Percentiles rank a stretch among this genome's conserved stretches.
Evolutionary conservation across 2,329 filamentous ascomycete genomes (phyloP).

Genomic region (Domatiomyces globalis): DNA sequence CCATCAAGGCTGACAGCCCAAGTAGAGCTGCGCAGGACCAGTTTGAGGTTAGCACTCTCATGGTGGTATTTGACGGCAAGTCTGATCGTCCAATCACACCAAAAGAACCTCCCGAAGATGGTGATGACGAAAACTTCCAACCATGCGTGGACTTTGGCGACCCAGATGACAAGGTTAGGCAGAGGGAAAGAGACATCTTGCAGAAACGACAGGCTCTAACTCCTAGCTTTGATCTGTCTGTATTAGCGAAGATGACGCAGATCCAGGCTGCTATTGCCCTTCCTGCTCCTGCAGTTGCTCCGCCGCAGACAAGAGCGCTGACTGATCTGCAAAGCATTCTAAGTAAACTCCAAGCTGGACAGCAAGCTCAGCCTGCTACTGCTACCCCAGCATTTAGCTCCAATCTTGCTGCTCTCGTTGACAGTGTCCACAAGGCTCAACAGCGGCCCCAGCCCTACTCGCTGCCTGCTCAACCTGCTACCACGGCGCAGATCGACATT

Average conservation of each 20-base stretch:
- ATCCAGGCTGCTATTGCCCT: constrained; percentile 23
- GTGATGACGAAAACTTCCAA: constrained; percentile 26
- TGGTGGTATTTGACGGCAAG: constrained; percentile 34
- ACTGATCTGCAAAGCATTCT: constrained; percentile 24
- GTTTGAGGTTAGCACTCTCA: constrained; percentile 33
- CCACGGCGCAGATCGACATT: background rate
- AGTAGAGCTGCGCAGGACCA: constrained; percentile 33
- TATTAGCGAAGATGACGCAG: constrained; percentile 10
- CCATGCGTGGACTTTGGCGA: constrained; percentile 30
- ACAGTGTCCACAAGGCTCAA: background rate
- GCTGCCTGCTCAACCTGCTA: background rate
- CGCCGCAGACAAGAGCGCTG: constrained; percentile 16
- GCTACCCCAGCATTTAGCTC: constrained; percentile 1
- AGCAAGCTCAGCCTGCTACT: constrained; percentile 20
- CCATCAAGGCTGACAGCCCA: constrained; percentile 25
- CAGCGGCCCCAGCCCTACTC: background rate
- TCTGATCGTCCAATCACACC: constrained; percentile 34
- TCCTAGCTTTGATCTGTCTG: background rate
- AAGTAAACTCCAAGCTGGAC: constrained; percentile 19
- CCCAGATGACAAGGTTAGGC: constrained; percentile 27
- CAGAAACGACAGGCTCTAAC: constrained; percentile 18
- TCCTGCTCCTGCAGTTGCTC: constrained; percentile 25
- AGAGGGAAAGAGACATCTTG: constrained; percentile 30
- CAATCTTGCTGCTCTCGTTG: constrained; percentile 5
- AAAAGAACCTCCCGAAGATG: constrained; percentile 30